phyloP scores from a whole-genome alignment of 2,329 filamentous ascomycete species.

The Diaporthe ilicicola region DNA sequence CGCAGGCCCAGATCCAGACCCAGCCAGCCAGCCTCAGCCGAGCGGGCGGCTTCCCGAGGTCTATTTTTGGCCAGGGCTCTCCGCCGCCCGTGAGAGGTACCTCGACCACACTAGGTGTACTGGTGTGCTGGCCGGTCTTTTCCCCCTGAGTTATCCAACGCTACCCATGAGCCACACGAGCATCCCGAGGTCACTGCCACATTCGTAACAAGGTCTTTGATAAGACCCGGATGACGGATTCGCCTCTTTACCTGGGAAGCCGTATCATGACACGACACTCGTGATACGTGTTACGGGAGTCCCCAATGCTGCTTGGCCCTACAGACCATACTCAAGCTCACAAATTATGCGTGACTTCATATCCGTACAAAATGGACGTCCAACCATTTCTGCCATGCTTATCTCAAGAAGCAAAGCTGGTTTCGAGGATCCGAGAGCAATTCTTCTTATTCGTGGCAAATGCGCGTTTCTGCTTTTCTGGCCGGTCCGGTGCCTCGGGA shows the following conservation, averaged over 20 bases:
- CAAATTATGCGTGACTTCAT: background rate
- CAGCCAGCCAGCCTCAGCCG: slow-evolving; percentile 6
- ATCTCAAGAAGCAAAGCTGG: slow-evolving; percentile 2
- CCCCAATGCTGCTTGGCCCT: background rate
- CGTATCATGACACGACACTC: background rate
- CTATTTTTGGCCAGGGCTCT: slow-evolving; percentile 2
- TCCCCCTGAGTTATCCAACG: background rate
- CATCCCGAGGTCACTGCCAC: slow-evolving; percentile 5
- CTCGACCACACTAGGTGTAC: background rate
- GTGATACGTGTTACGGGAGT: background rate
- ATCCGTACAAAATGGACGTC: background rate
- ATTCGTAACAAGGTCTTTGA: background rate
- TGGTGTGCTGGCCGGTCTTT: background rate
- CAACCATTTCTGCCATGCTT: background rate
- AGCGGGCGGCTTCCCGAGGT: slow-evolving; percentile 12
- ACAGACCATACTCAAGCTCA: background rate
- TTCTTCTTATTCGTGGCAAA: background rate
- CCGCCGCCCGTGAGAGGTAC: background rate
- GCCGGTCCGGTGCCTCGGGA: slow-evolving; percentile 2
- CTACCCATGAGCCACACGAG: background rate
- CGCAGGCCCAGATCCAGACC: slow-evolving; percentile 16
- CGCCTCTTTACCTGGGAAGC: background rate
- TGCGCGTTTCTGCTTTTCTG: background rate
- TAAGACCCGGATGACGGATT: background rate
- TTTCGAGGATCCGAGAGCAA: background rate